Evolutionary conservation across 768 basidiomycete genomes (phyloP), one percentile per base, ranked within the genome.

Genomic region (Pleurotus sapidus): DNA sequence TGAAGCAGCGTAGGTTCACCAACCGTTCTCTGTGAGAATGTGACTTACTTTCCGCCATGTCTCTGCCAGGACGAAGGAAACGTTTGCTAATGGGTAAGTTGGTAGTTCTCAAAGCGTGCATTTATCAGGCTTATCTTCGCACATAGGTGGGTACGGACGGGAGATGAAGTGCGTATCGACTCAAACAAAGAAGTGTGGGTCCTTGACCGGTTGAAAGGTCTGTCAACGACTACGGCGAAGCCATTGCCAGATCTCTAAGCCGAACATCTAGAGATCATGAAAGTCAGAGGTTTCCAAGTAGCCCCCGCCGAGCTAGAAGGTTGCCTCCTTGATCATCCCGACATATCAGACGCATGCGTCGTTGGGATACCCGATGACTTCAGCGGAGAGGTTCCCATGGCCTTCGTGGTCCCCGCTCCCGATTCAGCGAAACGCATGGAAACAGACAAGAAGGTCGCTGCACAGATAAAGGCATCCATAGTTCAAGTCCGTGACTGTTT

Each of bases 81-180:
- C 84, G 0, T 91, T 89, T 64, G 60, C 83, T 11, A 77, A 88
- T 59, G 88, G 88, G 84, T 87, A 59, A 59, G 74, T 57, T 25
- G 42, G 43, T 1, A 12, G 8, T 34, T 34, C 30, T 34, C 9
- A 34, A 34, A 9, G 8, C 8, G 30, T 34, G 30, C 30, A 3
- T 34, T 11, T 9, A 34, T 34, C 30, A 25, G 37, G 18, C 38
- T 15, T 7, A 48, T 60, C 24, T 15, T 12, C 7, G 24, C 57
- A n/a, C 15, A 5, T 40, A 67, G 65, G 4, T 81, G 79, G 79
- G 67, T 80, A 18, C 72, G 71, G 49, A 81, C 77, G 0, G 79
- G 79, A 1, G 79, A 81, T 57, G 77, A 80, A 63, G 83, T 82
- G 25, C 43, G 50, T 25, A 76, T 84, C 62, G 74, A 79, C 55